Base-by-base conservation (phyloP, 345 rosid species). In the Populus nigra region DNA sequence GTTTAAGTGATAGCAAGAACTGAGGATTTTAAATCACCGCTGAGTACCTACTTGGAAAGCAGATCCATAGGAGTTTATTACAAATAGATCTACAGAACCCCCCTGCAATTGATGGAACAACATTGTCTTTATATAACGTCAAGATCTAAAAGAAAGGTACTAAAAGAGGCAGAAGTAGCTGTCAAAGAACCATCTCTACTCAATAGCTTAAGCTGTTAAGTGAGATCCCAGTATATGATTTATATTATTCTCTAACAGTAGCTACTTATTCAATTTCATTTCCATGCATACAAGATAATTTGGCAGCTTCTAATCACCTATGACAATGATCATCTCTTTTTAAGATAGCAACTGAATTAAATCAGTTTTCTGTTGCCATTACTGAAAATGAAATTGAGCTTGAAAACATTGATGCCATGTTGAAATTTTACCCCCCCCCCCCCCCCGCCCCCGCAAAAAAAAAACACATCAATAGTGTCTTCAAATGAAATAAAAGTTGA, bases 1-100 rank as follows among this genome's bases (percentile, higher is more conserved):
- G 27, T 27, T 31, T 2, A 35, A 63, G 50, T 8, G 55, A 31
- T 31, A 33, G 29, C 49, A 55, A 71, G 59, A 74, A 20, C 67
- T 63, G 15, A 38, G 65, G 31, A 65, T 62, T 55, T 45, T 5
- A 80, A 72, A 50, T 50, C 50, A 63, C 45, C 55, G 73, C 53
- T 75, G 78, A 41, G 38, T 67, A 86, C 89, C 76, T 86, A 94
- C 97, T 87, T 92, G 98, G 89, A 84, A 94, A 75, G 90, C 89
- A 68, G 98, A 94, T 78, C 97, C 97, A 74, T 84, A 94, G 69
- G 97, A 92, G 87, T 94, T 94, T 63, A 94, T 90, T 79, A 94
- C 90, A 84, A 94, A 94, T 27, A 94, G 85, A 88, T 94, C 97
- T 43, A 94, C 82, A 2, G 98, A 92, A 72, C 93, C 90, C 77